Conservation (phyloP, 2,329 filamentous ascomycete species). For the Colletotrichum gloeosporioides region DNA sequence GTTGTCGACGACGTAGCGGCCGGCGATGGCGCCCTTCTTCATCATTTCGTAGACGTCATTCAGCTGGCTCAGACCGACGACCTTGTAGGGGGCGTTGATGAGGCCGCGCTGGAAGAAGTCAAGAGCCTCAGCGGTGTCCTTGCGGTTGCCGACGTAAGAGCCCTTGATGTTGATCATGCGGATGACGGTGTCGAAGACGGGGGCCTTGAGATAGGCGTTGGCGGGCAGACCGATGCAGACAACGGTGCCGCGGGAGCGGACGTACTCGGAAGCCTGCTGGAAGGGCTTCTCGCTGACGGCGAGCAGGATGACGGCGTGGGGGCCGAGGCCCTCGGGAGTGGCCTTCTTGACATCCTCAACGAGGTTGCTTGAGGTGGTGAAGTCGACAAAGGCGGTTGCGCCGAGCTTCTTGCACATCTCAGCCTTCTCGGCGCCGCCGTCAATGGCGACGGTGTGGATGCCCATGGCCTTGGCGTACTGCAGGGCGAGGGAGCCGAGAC, state of each 20-base stretch:
- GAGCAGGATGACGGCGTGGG: constrained; percentile 85
- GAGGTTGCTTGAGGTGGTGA: constrained; percentile 75
- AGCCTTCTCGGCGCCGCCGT: constrained; percentile 82
- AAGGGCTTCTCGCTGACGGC: constrained; percentile 91
- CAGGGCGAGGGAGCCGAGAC: constrained; percentile 78
- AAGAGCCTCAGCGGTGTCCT: constrained; percentile 85
- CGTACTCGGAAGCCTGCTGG: constrained; percentile 90
- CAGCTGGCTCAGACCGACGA: constrained; percentile 80
- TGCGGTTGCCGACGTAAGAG: constrained; percentile 91
- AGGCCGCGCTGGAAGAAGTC: constrained; percentile 87
- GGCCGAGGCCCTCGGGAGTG: constrained; percentile 81
- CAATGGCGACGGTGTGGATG: constrained; percentile 79
- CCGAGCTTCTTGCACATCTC: constrained; percentile 74
- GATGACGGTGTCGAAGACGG: constrained; percentile 88
- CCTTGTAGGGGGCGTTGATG: constrained; percentile 89
- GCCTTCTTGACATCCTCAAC: constrained; percentile 84
- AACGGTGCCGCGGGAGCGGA: constrained; percentile 81
- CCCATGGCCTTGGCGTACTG: constrained; percentile 96
- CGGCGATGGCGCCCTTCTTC: constrained; percentile 73
- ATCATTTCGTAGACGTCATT: constrained; percentile 81
- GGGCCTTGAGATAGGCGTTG: constrained; percentile 78
- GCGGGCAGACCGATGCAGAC: constrained; percentile 90
- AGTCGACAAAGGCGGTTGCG: constrained; percentile 79
- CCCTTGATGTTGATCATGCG: constrained; percentile 93
- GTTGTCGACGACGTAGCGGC: constrained; percentile 80